Percentiles rank a stretch among this genome's conserved stretches.
Evolutionary conservation across 805 yeast genomes (phyloP).

Genomic region (Starmerella bombi): DNA sequence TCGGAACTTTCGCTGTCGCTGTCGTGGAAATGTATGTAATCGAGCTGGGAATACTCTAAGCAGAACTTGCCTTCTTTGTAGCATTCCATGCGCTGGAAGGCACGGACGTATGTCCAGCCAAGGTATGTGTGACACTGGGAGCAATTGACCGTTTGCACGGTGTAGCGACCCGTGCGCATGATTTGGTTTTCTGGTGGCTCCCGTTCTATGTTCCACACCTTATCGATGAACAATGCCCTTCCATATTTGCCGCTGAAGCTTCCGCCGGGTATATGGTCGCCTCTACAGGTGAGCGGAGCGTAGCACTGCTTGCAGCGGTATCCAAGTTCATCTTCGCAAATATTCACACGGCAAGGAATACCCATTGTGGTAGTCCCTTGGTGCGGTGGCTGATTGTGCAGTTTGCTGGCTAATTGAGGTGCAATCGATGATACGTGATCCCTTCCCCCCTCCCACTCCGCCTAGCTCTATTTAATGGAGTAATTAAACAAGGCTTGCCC

Average conservation of each 20-base stretch:
- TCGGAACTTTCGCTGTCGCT: not conserved
- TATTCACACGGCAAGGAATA: slow-evolving; percentile 8
- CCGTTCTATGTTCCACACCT: slow-evolving; percentile 8
- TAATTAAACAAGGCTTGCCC: too few relatives aligned
- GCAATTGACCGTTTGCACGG: slow-evolving; percentile 13
- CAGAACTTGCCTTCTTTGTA: slow-evolving; percentile 18
- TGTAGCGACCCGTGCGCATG: slow-evolving; percentile 12
- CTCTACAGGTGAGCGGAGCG: slow-evolving; percentile 4
- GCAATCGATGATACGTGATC: too few relatives aligned
- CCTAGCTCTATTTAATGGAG: too few relatives aligned
- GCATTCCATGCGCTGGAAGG: slow-evolving; percentile 3
- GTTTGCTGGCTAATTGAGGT: too few relatives aligned
- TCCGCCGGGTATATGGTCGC: slow-evolving; percentile 9
- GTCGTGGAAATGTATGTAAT: not conserved
- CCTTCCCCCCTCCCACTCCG: too few relatives aligned
- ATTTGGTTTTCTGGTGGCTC: slow-evolving; percentile 3
- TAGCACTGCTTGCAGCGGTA: slow-evolving; percentile 11
- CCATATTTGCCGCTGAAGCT: slow-evolving; percentile 12
- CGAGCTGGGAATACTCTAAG: slow-evolving; percentile 8
- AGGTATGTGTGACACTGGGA: slow-evolving; percentile 12
- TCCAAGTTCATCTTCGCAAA: slow-evolving; percentile 7
- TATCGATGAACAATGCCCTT: slow-evolving; percentile 7
- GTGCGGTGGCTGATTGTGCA: too few relatives aligned
- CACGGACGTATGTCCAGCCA: slow-evolving; percentile 15
- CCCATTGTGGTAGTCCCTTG: slow-evolving; percentile 12